These are phyloP conservation scores for Coprinellus aureogranulatus DNA, from an alignment of 768 basidiomycete genomes.

Conservation along the genomic window DNA sequence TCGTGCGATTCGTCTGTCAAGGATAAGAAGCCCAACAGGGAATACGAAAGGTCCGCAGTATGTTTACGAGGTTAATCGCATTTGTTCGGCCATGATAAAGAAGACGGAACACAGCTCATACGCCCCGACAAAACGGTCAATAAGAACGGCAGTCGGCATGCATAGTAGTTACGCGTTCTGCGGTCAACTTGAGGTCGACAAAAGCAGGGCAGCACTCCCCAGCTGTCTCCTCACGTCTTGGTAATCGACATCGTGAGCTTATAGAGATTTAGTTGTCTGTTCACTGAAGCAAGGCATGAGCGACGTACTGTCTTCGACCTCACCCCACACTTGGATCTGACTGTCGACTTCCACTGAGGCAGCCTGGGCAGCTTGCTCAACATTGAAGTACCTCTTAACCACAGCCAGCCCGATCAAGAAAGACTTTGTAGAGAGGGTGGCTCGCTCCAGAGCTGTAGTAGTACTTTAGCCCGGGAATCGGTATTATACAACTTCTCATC, in stretches of 20 bases:
- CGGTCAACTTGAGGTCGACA: conserved; percentile 15
- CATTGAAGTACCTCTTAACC: conserved; percentile 69
- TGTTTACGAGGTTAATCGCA: not conserved
- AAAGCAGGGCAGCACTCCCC: conserved; percentile 42
- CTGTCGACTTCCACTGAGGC: conserved; percentile 91
- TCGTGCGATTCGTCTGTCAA: not conserved
- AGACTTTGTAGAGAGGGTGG: conserved; percentile 86
- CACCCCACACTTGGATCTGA: conserved; percentile 98
- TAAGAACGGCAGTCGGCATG: not conserved
- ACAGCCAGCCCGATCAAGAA: conserved; percentile 86
- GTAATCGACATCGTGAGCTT: conserved; percentile 98
- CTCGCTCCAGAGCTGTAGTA: conserved; percentile 80
- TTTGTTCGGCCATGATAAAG: not conserved
- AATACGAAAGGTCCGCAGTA: not conserved
- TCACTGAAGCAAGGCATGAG: not conserved
- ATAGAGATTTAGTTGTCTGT: conserved; percentile 10
- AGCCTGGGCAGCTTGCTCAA: conserved; percentile 81
- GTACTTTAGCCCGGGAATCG: not conserved
- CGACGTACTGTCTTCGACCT: conserved; percentile 96
- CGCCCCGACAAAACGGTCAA: not conserved
- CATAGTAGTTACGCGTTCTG: not conserved
- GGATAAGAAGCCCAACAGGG: not conserved
- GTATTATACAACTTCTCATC: too few relatives aligned
- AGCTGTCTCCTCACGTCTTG: conserved; percentile 88
- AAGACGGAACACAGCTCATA: not conserved